Base-by-base conservation (phyloP, 2,329 filamentous ascomycete species). In the Diaporthe vaccinii region DNA sequence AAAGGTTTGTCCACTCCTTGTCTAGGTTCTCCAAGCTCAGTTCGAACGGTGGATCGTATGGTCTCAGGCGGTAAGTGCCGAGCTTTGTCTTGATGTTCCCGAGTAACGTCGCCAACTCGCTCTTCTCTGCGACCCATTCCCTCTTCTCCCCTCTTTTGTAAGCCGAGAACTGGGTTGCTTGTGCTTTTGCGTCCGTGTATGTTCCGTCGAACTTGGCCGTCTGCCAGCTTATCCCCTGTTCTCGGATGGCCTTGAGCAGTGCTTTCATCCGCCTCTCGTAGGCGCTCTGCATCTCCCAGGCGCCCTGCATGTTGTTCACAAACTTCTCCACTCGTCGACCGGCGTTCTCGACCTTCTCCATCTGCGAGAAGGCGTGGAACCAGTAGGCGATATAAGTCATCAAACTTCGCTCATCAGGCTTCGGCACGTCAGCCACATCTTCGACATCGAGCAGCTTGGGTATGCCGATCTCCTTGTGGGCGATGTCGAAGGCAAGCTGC, bases 311-410 rank as follows among this genome's bases (percentile, higher is more conserved):
- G 84, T 97, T 98, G 82, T 95, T 95, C 80, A 99, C 94, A 81
- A 99, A 99, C 85, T 99, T 99, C 86, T 99, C 97, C 7, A 99
- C 97, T 79, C 97, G 91, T 76, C 97, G 91, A 7, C 97, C 97
- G 5, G 97, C 97, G 82, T 99, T 99, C 85, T 99, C 97, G 12
- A 99, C 97, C 83, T 96, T 94, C 86, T 99, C 97, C 93, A 99
- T 97, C 82, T 98, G 96, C 41, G 96, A 98, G 84, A 99, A 99
- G 80, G 97, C 97, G 83, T 99, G 97, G 89, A 99, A 99, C 97
- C 97, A 99, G 87, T 99, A 99, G 78, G 97, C 97, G 80, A 99
- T 99, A 84, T 99, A 99, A 0, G 97, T 99, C 97, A 99, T 99
- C 82, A 99, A 89, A 83, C 94, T 97, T 80, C 95, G 93, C 85